Percentiles rank a stretch among this genome's conserved stretches.
phyloP scores from a whole-genome alignment of 257 asterid genomes.

The Fraxinus cuspidata region DNA sequence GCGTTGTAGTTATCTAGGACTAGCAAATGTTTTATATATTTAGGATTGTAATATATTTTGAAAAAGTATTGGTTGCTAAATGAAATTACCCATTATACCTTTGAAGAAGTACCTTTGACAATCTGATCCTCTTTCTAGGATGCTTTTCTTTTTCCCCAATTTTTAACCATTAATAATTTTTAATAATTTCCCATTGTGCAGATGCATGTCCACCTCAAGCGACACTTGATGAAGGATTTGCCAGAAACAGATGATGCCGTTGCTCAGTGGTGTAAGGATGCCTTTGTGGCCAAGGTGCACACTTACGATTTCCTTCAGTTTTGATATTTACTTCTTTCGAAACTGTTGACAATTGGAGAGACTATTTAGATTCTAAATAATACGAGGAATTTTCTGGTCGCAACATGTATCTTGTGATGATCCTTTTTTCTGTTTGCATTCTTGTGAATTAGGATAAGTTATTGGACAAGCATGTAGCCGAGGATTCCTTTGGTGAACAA shows the following conservation, averaged over 20 bases:
- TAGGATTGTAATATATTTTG: background rate
- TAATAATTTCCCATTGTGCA: constrained; percentile 31
- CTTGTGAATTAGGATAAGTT: constrained; percentile 60
- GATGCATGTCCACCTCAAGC: constrained; percentile 91
- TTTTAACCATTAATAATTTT: background rate
- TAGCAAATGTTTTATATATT: too few relatives aligned
- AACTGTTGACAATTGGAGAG: constrained; percentile 8
- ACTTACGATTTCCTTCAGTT: constrained; percentile 9
- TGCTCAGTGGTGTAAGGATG: constrained; percentile 95
- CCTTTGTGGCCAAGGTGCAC: constrained; percentile 75
- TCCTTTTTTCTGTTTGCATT: constrained; percentile 17
- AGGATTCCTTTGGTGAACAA: constrained; percentile 69
- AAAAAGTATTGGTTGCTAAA: too few relatives aligned
- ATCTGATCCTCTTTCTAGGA: background rate
- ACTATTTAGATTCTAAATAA: too few relatives aligned
- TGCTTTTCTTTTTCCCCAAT: background rate
- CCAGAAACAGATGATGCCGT: constrained; percentile 82
- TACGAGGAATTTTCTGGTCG: background rate
- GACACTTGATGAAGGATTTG: constrained; percentile 78
- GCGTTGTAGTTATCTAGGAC: too few relatives aligned
- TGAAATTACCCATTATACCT: background rate
- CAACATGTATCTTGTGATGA: background rate
- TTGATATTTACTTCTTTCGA: background rate
- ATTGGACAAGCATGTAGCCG: constrained; percentile 71
- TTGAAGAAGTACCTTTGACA: background rate